A percentile compares a stretch with the other conserved stretches of the same genome.
Evolutionary conservation across 2,329 filamentous ascomycete species (phyloP).

Genomic region (Fusarium chaquense): DNA sequence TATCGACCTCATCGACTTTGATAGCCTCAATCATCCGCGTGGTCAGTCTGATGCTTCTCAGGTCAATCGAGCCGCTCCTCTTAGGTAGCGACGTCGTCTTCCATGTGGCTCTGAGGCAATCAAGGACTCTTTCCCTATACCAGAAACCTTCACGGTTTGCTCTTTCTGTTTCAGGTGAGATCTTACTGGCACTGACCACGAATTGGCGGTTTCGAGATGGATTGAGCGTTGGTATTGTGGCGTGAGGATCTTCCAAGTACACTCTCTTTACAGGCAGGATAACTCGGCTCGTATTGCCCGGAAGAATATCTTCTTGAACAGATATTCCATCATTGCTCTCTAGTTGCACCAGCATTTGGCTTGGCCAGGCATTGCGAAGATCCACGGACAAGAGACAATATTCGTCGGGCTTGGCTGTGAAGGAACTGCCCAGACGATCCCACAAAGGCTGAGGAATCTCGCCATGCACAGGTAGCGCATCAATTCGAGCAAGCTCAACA

Average conservation of each 20-base stretch:
- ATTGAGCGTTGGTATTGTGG: conserved; percentile 82
- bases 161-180: conserved; percentile 83
- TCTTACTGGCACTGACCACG: conserved; percentile 83
- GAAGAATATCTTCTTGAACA: conserved; percentile 69
- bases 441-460: conserved; percentile 73
- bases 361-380: conserved; percentile 90
- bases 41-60: conserved; percentile 79
- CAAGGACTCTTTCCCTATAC: conserved; percentile 86
- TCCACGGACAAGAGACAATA: conserved; percentile 86
- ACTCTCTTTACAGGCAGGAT: conserved; percentile 81
- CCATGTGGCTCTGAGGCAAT: conserved; percentile 79
- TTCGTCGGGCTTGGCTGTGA: conserved; percentile 63
- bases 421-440: conserved; percentile 57
- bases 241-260: conserved; percentile 80
- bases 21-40: conserved; percentile 85
- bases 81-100: conserved; percentile 63
- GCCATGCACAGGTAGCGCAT: conserved; percentile 79
- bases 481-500: conserved; percentile 82
- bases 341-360: conserved; percentile 76
- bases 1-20: conserved; percentile 81
- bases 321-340: conserved; percentile 62
- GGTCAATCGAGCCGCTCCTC: conserved; percentile 76
- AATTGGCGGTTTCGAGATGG: conserved; percentile 90
- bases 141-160: conserved; percentile 87
- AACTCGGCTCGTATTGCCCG: conserved; percentile 78